Evolutionary conservation across 1,284 basidiomycete genomes (phyloP).

Genomic region (Chalciporus sp.): DNA sequence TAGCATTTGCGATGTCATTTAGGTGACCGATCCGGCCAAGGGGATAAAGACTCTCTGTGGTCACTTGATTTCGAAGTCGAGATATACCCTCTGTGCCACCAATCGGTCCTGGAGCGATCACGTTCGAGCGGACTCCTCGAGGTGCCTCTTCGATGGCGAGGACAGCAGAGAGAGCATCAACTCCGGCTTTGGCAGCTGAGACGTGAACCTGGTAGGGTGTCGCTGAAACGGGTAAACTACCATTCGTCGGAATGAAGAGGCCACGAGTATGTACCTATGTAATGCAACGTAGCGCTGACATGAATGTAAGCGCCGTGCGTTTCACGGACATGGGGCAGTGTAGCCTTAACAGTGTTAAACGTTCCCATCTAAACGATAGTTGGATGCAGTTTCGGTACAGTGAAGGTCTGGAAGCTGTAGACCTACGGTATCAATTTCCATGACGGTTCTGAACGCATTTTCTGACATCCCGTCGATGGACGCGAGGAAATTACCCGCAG

Average conservation of each 20-base stretch:
- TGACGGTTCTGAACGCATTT: constrained; percentile 90
- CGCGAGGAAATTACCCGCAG: constrained; percentile 88
- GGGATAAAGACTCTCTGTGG: constrained; percentile 40
- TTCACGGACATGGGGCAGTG: constrained; percentile 70
- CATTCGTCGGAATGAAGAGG: neutral
- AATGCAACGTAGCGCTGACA: constrained; percentile 91
- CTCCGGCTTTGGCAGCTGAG: constrained; percentile 92
- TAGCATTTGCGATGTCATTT: constrained; percentile 79
- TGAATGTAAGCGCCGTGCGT: constrained; percentile 86
- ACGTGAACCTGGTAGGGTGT: constrained; percentile 94
- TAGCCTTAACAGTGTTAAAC: constrained; percentile 94
- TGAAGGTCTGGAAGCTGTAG: neutral
- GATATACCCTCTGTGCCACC: constrained; percentile 81
- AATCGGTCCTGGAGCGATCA: constrained; percentile 90
- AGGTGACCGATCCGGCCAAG: constrained; percentile 68
- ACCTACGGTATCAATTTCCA: constrained; percentile 90
- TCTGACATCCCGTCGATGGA: constrained; percentile 82
- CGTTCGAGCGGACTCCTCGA: constrained; percentile 90
- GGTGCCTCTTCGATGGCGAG: constrained; percentile 95
- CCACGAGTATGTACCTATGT: constrained; percentile 56
- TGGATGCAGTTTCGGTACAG: neutral
- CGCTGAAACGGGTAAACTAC: constrained; percentile 41
- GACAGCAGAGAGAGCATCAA: constrained; percentile 86
- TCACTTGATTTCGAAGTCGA: constrained; percentile 54
- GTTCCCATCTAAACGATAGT: constrained; percentile 71